These are phyloP conservation scores for Beauveria caledonica DNA, from an alignment of 2,329 filamentous ascomycete genomes.

Conservation along the genomic window DNA sequence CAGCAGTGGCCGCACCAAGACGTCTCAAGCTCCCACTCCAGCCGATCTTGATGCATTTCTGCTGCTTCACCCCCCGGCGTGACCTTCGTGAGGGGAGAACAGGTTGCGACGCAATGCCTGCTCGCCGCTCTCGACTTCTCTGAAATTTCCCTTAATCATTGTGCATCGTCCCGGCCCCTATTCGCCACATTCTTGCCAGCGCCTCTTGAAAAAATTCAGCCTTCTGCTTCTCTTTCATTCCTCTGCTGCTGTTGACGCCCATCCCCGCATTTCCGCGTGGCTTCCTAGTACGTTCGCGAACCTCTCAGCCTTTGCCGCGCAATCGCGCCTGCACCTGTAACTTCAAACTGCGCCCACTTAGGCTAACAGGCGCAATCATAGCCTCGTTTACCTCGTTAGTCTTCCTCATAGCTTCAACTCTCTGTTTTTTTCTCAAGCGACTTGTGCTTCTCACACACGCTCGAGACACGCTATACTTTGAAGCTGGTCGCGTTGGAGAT, in stretches of 20 bases:
- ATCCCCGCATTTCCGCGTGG: conserved; percentile 1
- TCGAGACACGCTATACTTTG: not conserved
- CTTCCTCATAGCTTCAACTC: not conserved
- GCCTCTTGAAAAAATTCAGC: not conserved
- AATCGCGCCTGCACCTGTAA: conserved; percentile 9
- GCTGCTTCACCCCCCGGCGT: not conserved
- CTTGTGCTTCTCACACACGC: not conserved
- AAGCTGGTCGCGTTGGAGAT: not conserved
- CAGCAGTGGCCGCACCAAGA: not conserved
- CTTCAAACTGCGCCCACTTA: not conserved
- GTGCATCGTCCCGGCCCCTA: not conserved
- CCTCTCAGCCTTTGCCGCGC: not conserved
- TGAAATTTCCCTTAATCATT: not conserved
- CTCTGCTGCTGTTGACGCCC: not conserved
- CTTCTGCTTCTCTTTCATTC: not conserved
- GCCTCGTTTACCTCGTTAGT: not conserved
- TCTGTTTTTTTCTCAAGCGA: not conserved
- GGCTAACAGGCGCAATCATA: not conserved
- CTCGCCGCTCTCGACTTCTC: not conserved
- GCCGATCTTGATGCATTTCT: not conserved
- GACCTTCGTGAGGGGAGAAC: conserved; percentile 9
- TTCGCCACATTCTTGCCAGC: not conserved
- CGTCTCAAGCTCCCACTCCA: not conserved
- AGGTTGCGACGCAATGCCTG: conserved; percentile 6
- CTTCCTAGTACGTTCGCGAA: not conserved